Percentiles rank a stretch among this genome's conserved stretches.
phyloP scores from a whole-genome alignment of 768 basidiomycete genomes.

The Ramaria rubella region DNA sequence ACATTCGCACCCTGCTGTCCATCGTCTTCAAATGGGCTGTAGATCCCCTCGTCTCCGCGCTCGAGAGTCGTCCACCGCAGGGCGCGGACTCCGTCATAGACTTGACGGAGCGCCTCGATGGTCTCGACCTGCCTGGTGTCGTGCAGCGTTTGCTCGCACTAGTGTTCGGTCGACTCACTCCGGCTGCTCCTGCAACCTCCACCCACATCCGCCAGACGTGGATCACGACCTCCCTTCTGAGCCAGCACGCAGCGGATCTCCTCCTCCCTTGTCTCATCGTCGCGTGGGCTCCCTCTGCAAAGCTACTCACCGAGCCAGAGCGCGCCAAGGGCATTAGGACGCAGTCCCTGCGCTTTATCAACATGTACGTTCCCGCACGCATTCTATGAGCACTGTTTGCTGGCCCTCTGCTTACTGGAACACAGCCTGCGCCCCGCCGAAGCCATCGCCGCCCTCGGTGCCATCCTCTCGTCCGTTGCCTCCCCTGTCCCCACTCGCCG shows the following conservation, averaged over 20 bases:
- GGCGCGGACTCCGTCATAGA: constrained; percentile 32
- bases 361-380: constrained; percentile 43
- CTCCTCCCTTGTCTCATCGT: constrained; percentile 54
- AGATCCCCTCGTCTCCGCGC: constrained; percentile 39
- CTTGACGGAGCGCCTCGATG: constrained; percentile 38
- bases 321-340: constrained; percentile 46
- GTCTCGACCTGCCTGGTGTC: constrained; percentile 37
- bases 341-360: constrained; percentile 48
- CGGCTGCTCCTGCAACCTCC: constrained; percentile 33
- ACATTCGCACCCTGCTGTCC: constrained; percentile 57
- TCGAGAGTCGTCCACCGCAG: constrained; percentile 31
- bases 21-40: constrained; percentile 70
- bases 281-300: constrained; percentile 58
- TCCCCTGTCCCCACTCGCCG: no score
- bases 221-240: constrained; percentile 51
- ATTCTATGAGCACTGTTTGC: not conserved
- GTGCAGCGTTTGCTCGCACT: constrained; percentile 39
- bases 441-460: constrained; percentile 57
- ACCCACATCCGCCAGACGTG: constrained; percentile 42
- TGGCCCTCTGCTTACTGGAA: constrained; percentile 3
- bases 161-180: no score
- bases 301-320: constrained; percentile 22
- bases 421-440: constrained; percentile 59
- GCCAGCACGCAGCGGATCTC: constrained; percentile 53
- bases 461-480: constrained; percentile 44